Conservation (phyloP, 2,329 filamentous ascomycete genomes). For the Cercospora sp. region DNA sequence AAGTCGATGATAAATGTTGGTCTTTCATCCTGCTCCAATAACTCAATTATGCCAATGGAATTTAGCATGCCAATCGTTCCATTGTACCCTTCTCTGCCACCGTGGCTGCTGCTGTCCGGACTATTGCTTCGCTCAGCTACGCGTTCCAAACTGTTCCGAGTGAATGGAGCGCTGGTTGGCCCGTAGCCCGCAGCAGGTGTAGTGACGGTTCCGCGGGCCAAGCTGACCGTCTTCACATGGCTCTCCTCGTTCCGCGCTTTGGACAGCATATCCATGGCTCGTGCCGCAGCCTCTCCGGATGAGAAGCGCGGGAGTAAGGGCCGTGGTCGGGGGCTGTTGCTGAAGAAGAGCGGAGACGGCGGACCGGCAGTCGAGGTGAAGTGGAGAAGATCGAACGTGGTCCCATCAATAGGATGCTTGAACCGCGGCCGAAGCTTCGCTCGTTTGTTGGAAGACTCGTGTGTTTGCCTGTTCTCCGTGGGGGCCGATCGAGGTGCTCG, state of each 20-base stretch:
- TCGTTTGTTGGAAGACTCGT: conserved; percentile 26
- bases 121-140: conserved; percentile 31
- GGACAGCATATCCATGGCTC: conserved; percentile 48
- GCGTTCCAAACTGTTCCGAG: conserved; percentile 41
- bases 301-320: conserved; percentile 57
- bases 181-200: conserved; percentile 20
- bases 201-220: conserved; percentile 50
- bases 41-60: conserved; percentile 66
- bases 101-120: conserved; percentile 27
- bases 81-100: conserved; percentile 20
- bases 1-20: conserved; percentile 76
- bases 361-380: conserved; percentile 31
- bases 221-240: conserved; percentile 54
- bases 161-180: conserved; percentile 37
- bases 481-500: conserved; percentile 9
- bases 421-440: conserved; percentile 24
- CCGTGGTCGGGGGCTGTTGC: conserved; percentile 45
- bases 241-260: conserved; percentile 52
- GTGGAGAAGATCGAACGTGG: conserved; percentile 39
- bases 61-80: conserved; percentile 53
- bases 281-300: conserved; percentile 59
- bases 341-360: conserved; percentile 56
- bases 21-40: conserved; percentile 73
- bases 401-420: conserved; percentile 29
- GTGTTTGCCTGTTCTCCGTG: conserved; percentile 13